A percentile compares a stretch with the other conserved stretches of the same genome.
Conservation (phyloP, 306 rosid genomes). For the Vigna nakashimae region DNA sequence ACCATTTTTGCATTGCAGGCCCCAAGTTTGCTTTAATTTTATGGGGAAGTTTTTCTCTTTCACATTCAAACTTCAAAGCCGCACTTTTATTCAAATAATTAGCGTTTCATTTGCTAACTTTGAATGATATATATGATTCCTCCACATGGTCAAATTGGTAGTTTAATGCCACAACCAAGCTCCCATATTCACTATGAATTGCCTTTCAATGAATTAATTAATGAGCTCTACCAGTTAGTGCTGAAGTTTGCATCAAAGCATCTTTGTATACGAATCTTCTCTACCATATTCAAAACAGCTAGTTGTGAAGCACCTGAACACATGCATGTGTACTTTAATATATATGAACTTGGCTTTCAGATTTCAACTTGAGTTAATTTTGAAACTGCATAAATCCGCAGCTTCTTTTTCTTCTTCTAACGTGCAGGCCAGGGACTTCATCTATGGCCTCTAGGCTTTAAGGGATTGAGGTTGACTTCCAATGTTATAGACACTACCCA, state of each 20-base stretch:
- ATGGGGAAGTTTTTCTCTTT: neutral
- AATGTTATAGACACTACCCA: constrained; percentile 15
- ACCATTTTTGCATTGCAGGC: constrained; percentile 3
- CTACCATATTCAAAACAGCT: neutral
- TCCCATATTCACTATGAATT: neutral
- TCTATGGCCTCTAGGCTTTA: constrained; percentile 8
- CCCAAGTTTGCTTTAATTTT: constrained; percentile 12
- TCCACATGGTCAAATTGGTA: neutral
- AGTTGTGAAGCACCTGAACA: constrained; percentile 1
- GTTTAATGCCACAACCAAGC: constrained; percentile 11
- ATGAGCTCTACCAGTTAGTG: constrained; percentile 7
- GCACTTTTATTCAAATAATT: neutral
- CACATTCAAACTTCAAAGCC: constrained; percentile 14
- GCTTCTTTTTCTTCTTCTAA: neutral
- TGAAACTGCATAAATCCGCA: constrained; percentile 27
- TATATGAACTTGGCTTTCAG: neutral
- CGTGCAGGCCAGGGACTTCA: constrained; percentile 8
- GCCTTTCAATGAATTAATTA: constrained; percentile 1
- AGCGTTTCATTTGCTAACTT: neutral
- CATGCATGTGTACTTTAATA: neutral
- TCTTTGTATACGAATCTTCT: constrained; percentile 8
- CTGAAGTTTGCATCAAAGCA: constrained; percentile 27
- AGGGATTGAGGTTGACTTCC: constrained; percentile 22
- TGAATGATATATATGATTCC: neutral
- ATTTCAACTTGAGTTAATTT: constrained; percentile 32